Conservation (phyloP, 2,329 filamentous ascomycete species). For the Cladophialophora exuberans region DNA sequence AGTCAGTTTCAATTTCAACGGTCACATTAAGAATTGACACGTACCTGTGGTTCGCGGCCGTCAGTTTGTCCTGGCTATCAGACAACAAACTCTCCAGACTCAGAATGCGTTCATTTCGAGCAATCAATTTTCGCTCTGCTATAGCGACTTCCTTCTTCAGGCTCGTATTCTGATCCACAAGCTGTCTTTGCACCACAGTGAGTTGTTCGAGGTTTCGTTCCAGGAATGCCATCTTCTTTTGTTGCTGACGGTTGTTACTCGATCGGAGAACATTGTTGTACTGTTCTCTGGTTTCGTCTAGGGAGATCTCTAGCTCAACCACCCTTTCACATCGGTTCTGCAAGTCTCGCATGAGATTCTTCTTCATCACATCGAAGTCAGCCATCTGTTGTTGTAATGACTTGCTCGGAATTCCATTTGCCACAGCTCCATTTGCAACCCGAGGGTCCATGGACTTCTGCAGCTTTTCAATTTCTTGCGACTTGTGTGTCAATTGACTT, state of each 20-base stretch:
- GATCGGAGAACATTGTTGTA: constrained; percentile 98
- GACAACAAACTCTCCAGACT: constrained; percentile 89
- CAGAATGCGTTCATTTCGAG: constrained; percentile 94
- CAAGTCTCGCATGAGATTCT: constrained; percentile 96
- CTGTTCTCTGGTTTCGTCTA: constrained; percentile 96
- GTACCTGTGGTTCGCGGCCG: constrained; percentile 95
- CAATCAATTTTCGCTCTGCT: constrained; percentile 94
- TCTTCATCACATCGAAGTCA: constrained; percentile 99
- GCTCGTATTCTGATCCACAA: constrained; percentile 95
- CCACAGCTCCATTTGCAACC: constrained; percentile 46
- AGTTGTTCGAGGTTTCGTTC: constrained; percentile 98
- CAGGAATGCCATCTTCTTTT: constrained; percentile 99
- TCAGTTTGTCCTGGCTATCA: constrained; percentile 98
- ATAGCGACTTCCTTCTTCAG: constrained; percentile 99
- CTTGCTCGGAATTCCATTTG: constrained; percentile 78
- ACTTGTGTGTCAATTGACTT: constrained; percentile 73
- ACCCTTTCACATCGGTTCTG: constrained; percentile 98
- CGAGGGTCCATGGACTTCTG: constrained; percentile 76
- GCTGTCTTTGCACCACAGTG: constrained; percentile 93
- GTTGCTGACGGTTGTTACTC: constrained; percentile 96
- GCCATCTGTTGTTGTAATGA: constrained; percentile 96
- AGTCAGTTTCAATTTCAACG: constrained; percentile 14
- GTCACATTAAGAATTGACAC: constrained; percentile 42
- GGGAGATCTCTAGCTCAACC: constrained; percentile 94
- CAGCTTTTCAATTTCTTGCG: constrained; percentile 79